Percentiles rank a stretch among this genome's conserved stretches.
phyloP scores from a whole-genome alignment of 345 rosid genomes.

The Aquilaria sinensis region DNA sequence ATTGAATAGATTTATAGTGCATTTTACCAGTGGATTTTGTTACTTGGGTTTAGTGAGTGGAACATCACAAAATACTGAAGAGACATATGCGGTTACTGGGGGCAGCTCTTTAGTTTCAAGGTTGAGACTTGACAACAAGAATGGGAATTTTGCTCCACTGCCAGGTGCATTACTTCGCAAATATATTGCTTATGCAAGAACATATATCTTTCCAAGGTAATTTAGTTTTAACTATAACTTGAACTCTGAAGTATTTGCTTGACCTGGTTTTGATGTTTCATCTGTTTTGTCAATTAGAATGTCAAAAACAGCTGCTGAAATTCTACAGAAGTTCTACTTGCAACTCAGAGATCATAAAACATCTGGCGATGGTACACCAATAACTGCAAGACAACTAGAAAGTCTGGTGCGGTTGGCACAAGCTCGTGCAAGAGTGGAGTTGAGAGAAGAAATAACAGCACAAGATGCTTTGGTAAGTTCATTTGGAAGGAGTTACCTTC shows the following conservation, averaged over 20 bases:
- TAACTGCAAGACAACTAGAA: slow-evolving; percentile 95
- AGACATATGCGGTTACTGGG: slow-evolving; percentile 31
- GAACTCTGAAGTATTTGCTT: slow-evolving; percentile 7
- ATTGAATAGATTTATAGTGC: neutral
- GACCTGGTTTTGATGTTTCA: neutral
- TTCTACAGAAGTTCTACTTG: slow-evolving; percentile 82
- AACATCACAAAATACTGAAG: slow-evolving; percentile 39
- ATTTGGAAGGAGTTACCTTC: slow-evolving; percentile 1
- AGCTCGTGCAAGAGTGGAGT: slow-evolving; percentile 94
- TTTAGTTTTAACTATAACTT: slow-evolving; percentile 10
- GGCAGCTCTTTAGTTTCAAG: slow-evolving; percentile 67
- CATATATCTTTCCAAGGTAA: slow-evolving; percentile 79
- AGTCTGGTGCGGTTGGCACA: slow-evolving; percentile 87
- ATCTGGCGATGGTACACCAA: slow-evolving; percentile 89
- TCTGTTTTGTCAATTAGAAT: slow-evolving; percentile 41
- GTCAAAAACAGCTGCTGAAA: slow-evolving; percentile 86
- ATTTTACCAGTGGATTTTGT: neutral
- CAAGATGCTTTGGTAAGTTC: slow-evolving; percentile 78
- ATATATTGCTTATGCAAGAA: slow-evolving; percentile 88
- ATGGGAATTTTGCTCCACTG: slow-evolving; percentile 66
- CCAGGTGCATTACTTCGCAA: slow-evolving; percentile 84
- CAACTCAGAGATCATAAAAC: slow-evolving; percentile 81
- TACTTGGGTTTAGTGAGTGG: slow-evolving; percentile 9
- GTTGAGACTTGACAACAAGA: slow-evolving; percentile 70
- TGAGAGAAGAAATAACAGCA: slow-evolving; percentile 85